These are phyloP conservation scores for Mortierella alpina DNA, from an alignment of 192 early-diverging fungal genomes.

Conservation along the genomic window DNA sequence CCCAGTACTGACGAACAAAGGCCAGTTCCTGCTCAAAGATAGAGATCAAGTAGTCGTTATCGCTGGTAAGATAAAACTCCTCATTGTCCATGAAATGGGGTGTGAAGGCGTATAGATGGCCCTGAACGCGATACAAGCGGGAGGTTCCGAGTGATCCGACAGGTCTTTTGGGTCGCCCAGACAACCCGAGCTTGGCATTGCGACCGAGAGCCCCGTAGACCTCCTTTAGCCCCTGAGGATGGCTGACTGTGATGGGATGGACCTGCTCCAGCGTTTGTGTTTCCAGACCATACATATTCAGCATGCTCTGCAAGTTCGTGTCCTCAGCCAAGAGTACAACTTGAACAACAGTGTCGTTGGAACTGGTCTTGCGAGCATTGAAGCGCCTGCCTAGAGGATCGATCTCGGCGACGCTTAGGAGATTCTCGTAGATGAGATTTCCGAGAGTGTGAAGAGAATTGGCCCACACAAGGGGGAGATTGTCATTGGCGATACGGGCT, in stretches of 20 bases:
- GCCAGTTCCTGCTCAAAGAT: constrained; percentile 80
- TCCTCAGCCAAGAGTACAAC: constrained; percentile 83
- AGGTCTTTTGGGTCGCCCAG: constrained; percentile 82
- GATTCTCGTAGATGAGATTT: constrained; percentile 78
- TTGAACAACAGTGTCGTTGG: constrained; percentile 76
- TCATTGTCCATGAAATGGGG: constrained; percentile 91
- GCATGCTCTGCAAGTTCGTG: constrained; percentile 71
- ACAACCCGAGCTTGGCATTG: constrained; percentile 80
- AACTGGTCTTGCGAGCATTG: constrained; percentile 59
- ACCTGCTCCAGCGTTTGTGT: constrained; percentile 81
- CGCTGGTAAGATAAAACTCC: constrained; percentile 86
- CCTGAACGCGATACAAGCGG: constrained; percentile 85
- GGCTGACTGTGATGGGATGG: constrained; percentile 73
- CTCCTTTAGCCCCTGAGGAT: constrained; percentile 80
- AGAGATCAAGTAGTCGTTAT: constrained; percentile 86
- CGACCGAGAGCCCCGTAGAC: constrained; percentile 78
- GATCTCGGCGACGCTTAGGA: constrained; percentile 82
- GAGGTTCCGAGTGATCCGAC: constrained; percentile 84
- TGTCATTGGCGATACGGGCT: constrained; percentile 82
- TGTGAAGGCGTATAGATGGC: constrained; percentile 83
- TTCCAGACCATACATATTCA: constrained; percentile 81
- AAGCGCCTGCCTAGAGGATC: constrained; percentile 85
- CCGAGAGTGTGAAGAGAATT: constrained; percentile 85
- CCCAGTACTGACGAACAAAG: constrained; percentile 81
- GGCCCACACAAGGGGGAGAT: constrained; percentile 90